Base-by-base conservation (phyloP, 306 rosid species). In the Amphicarpaea edgeworthii region DNA sequence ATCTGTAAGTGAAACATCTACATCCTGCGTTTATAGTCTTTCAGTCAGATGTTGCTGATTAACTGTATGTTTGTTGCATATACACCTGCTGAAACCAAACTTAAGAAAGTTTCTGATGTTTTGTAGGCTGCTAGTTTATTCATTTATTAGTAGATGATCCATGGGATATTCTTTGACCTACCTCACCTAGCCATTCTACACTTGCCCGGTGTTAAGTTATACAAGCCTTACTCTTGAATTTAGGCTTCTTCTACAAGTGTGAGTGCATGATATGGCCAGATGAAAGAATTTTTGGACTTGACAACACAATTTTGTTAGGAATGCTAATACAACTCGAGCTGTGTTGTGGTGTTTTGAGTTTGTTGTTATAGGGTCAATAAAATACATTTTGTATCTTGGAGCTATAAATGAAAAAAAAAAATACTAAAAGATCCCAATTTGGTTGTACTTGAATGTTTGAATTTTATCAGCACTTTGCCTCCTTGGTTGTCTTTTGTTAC, bases 1-100 rank as follows among this genome's bases (percentile, higher is more conserved):
- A 53, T 80, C 89, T 76, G 99, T 95, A 85, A 87, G 99, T 80
- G 49, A 63, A 67, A 34, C 65, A 53, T 72, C 61, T 77, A 23
- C 32, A 49, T 32, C 62, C 28, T 59, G 69, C 38, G 46, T 62
- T 61, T 64, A 43, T 69, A 63, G 62, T 49, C 47, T 78, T 16
- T 54, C 47, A 55, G 0, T 57, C 26, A 53, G 61, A 15, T 64
- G 21, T 77, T 67, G 7, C 42, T 62, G 5, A 9, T 67, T 72
- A 60, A 58, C 64, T 61, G 30, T 45, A 24, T 79, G 72, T 47
- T 71, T 79, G 72, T 47, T 71, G 73, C 10, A 34, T 58, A 37
- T 50, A 24, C 38, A 73, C 76, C 50, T 10, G 72, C 50, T 69
- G 42, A 49, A 49, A 20, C 16, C 19, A 81, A 47, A 58, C 47